Conservation (phyloP, 129 eudicot genomes). For the Escallonia rubra region DNA sequence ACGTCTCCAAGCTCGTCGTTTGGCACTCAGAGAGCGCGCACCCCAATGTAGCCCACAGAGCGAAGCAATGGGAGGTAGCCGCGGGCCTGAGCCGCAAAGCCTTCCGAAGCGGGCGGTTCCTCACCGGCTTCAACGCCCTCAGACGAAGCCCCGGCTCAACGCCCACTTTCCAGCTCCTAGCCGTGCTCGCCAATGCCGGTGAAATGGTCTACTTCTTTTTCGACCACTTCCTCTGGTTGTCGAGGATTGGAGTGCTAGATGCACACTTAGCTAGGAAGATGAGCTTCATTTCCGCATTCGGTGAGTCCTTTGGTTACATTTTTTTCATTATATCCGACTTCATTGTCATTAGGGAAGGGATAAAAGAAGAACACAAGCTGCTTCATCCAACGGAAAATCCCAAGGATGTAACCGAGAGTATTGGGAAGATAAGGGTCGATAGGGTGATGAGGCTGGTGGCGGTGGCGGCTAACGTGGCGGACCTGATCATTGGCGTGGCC, state of each 20-base stretch:
- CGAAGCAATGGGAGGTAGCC: slow-evolving; percentile 91
- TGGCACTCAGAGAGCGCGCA: slow-evolving; percentile 53
- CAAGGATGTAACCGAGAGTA: slow-evolving; percentile 12
- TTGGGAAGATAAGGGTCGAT: slow-evolving; percentile 51
- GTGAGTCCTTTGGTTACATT: slow-evolving; percentile 89
- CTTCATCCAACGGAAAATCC: too few species aligned
- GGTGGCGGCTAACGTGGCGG: slow-evolving; percentile 62
- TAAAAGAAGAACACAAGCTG: slow-evolving; percentile 34
- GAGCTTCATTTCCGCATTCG: slow-evolving; percentile 97
- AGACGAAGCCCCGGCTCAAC: slow-evolving; percentile 66
- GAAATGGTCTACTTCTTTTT: slow-evolving; percentile 99
- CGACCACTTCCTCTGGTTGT: slow-evolving; percentile 86
- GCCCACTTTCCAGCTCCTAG: slow-evolving; percentile 39
- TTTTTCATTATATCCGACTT: slow-evolving; percentile 68
- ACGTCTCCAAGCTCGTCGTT: slow-evolving; percentile 49
- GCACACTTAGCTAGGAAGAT: slow-evolving; percentile 60
- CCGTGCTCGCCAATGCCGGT: slow-evolving; percentile 76
- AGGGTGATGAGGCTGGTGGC: slow-evolving; percentile 96
- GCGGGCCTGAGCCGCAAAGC: slow-evolving; percentile 96
- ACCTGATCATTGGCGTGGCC: slow-evolving; percentile 70
- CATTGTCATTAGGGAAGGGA: slow-evolving; percentile 63
- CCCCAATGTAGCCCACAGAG: slow-evolving; percentile 53
- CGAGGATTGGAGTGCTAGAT: slow-evolving; percentile 73
- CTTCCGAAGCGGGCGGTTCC: slow-evolving; percentile 80
- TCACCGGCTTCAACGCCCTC: slow-evolving; percentile 82